Evolutionary conservation across 768 basidiomycete species (phyloP).

Genomic region (Termitomyces sp.): DNA sequence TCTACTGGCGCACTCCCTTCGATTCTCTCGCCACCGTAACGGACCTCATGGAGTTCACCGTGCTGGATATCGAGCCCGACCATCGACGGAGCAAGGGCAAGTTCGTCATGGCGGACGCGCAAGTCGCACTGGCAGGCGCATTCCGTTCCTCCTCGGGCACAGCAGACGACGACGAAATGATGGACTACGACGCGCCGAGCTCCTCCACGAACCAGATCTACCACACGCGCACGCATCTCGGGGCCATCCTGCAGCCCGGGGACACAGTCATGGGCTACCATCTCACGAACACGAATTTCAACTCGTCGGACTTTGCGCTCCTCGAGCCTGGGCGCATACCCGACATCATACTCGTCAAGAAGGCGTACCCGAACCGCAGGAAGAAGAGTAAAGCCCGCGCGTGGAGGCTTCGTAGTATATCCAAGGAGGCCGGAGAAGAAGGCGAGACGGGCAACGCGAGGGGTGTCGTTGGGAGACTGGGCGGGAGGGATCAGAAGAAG

Average conservation of each 20-base stretch:
- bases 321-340: conserved; percentile 68
- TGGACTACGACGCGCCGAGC: conserved; percentile 59
- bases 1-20: conserved; percentile 94
- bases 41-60: conserved; percentile 91
- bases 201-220: conserved; percentile 68
- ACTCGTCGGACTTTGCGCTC: conserved; percentile 78
- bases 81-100: conserved; percentile 56
- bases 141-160: conserved; percentile 48
- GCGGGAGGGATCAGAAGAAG: conserved; percentile 86
- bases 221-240: conserved; percentile 96
- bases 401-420: conserved; percentile 91
- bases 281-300: conserved; percentile 87
- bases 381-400: conserved; percentile 83
- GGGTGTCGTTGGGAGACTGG: conserved; percentile 87
- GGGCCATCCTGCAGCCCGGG: conserved; percentile 86
- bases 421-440: conserved; percentile 86
- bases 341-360: conserved; percentile 90
- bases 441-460: conserved; percentile 72
- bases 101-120: conserved; percentile 74
- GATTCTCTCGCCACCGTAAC: conserved; percentile 74
- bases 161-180: conserved; percentile 35
- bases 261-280: conserved; percentile 92
- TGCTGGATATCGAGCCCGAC: conserved; percentile 90
- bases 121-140: conserved; percentile 81
- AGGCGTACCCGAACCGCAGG: conserved; percentile 88